phyloP scores from a whole-genome alignment of 78 protist genomes.

The Guillardia theta region DNA sequence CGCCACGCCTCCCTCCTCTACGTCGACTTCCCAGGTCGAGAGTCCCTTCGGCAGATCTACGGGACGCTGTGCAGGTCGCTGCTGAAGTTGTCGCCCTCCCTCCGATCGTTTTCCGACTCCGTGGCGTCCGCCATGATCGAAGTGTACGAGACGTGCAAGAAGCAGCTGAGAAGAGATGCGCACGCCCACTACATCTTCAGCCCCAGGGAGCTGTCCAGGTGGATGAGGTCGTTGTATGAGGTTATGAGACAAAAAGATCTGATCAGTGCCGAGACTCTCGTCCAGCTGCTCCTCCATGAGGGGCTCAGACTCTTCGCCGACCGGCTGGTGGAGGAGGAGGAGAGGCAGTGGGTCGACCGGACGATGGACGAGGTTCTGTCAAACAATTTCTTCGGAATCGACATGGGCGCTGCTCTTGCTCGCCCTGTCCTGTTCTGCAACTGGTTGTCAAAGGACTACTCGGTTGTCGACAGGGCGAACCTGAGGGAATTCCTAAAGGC shows the following conservation, averaged over 20 bases:
- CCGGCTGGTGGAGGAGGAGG: conserved; percentile 83
- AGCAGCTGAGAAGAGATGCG: conserved; percentile 84
- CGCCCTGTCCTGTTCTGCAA: conserved; percentile 91
- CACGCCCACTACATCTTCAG: conserved; percentile 96
- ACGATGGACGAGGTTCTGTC: conserved; percentile 63
- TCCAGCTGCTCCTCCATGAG: conserved; percentile 94
- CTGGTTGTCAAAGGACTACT: conserved; percentile 83
- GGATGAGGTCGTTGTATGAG: conserved; percentile 89
- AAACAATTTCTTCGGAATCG: conserved; percentile 71
- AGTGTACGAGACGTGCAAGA: conserved; percentile 78
- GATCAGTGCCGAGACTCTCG: conserved; percentile 47
- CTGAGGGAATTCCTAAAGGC: conserved; percentile 82
- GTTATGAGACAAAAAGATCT: background rate
- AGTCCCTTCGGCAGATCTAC: conserved; percentile 90
- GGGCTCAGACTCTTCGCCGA: conserved; percentile 95
- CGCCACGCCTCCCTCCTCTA: conserved; percentile 90
- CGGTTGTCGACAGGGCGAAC: conserved; percentile 66
- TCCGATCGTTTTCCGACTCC: conserved; percentile 70
- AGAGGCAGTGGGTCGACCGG: conserved; percentile 83
- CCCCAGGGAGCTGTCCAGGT: conserved; percentile 96
- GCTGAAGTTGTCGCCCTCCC: conserved; percentile 67
- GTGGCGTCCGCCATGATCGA: conserved; percentile 95
- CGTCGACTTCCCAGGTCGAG: conserved; percentile 94
- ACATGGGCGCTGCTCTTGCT: conserved; percentile 28
- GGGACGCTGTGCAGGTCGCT: conserved; percentile 94